Evolutionary conservation across 2,329 filamentous ascomycete species (phyloP).

Genomic region (Penicillium sp.): DNA sequence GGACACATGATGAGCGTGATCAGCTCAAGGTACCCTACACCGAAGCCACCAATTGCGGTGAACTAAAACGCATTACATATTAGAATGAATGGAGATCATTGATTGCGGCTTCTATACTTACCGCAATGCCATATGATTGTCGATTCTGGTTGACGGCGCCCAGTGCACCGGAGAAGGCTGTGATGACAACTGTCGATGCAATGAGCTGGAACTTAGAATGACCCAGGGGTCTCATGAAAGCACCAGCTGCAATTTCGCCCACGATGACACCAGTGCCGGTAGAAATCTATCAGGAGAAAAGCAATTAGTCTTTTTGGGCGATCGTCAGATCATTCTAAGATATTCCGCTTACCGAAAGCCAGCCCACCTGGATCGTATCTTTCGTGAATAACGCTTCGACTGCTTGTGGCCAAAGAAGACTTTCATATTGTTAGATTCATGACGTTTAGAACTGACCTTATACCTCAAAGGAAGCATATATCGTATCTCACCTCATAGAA

Average conservation of each 20-base stretch:
- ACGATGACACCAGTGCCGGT: neutral
- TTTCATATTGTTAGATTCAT: too few species aligned
- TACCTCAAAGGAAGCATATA: too few species aligned
- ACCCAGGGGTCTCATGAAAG: constrained; percentile 1
- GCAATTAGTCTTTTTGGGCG: neutral
- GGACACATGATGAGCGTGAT: constrained; percentile 27
- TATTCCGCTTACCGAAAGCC: constrained; percentile 39
- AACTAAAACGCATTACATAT: too few species aligned
- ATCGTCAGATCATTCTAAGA: neutral
- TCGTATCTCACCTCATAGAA: constrained; percentile 40
- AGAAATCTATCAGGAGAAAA: too few species aligned
- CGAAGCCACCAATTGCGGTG: constrained; percentile 26
- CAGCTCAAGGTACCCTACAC: constrained; percentile 29
- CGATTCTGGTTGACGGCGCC: constrained; percentile 21
- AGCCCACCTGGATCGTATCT: constrained; percentile 45
- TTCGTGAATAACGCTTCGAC: constrained; percentile 48
- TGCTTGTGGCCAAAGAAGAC: constrained; percentile 46
- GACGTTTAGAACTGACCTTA: too few species aligned
- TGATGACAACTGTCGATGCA: constrained; percentile 1
- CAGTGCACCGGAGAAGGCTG: constrained; percentile 25
- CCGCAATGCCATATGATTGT: constrained; percentile 23
- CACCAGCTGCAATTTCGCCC: constrained; percentile 5
- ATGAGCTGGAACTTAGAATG: constrained; percentile 4
- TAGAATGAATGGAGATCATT: neutral
- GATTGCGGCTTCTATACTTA: neutral